A percentile compares a stretch with the other conserved stretches of the same genome.
These are phyloP conservation scores for Ehretia macrophylla DNA, from an alignment of 257 asterid genomes.

Conservation along the genomic window DNA sequence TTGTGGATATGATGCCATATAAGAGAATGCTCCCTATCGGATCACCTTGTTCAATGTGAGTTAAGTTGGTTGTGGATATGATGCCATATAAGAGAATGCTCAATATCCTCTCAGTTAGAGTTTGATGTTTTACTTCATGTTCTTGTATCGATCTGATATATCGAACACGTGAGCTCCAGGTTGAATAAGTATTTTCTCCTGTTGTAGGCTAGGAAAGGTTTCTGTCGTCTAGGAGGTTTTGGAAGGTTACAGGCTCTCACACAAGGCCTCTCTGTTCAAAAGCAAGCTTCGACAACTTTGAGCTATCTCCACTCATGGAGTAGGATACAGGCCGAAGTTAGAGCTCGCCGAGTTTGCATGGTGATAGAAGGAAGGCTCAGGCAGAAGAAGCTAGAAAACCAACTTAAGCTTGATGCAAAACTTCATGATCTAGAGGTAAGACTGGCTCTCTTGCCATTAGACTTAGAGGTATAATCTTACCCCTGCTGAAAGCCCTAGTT, in stretches of 20 bases:
- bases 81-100: no score
- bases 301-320: slow-evolving; percentile 70
- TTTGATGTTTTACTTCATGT: not conserved
- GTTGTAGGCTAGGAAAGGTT: slow-evolving; percentile 63
- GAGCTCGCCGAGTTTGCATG: slow-evolving; percentile 68
- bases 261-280: slow-evolving; percentile 49
- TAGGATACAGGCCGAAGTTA: slow-evolving; percentile 63
- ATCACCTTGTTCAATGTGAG: no score
- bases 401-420: slow-evolving; percentile 78
- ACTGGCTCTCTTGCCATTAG: not conserved
- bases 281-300: slow-evolving; percentile 71
- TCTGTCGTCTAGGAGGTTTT: slow-evolving; percentile 51
- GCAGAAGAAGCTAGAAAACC: slow-evolving; percentile 78
- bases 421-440: slow-evolving; percentile 85
- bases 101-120: no score
- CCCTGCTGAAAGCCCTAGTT: no score
- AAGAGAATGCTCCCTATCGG: no score
- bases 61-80: no score
- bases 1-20: no score
- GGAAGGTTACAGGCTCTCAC: slow-evolving; percentile 52
- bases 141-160: not conserved
- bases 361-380: slow-evolving; percentile 66
- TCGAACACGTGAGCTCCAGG: not conserved
- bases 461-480: not conserved
- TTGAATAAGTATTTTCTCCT: slow-evolving; percentile 9